phyloP scores from a whole-genome alignment of 2,329 filamentous ascomycete species.

The Apiospora kogelbergensis region DNA sequence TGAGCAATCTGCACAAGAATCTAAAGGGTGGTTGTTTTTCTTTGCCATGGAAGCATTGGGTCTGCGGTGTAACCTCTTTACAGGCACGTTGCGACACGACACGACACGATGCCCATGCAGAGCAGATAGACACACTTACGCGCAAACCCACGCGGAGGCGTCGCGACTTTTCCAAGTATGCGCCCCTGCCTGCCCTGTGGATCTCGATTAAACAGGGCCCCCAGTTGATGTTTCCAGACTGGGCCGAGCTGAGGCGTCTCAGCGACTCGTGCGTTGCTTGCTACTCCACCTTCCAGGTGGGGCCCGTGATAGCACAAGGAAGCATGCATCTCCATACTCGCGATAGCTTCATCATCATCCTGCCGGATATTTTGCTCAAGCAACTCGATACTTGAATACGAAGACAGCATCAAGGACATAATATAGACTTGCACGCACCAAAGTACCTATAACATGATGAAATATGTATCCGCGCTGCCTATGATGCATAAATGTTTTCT shows the following conservation, averaged over 20 bases:
- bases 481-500: no score
- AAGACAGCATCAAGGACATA: no score
- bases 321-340: background rate
- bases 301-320: background rate
- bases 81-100: background rate
- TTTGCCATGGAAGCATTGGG: background rate
- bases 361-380: background rate
- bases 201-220: conserved; percentile 1
- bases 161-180: conserved; percentile 3
- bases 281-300: background rate
- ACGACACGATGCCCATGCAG: background rate
- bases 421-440: no score
- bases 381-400: no score
- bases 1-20: background rate
- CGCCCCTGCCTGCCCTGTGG: background rate
- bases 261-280: background rate
- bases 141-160: background rate
- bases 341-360: background rate
- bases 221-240: conserved; percentile 5
- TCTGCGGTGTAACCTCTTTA: background rate
- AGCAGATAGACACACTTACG: background rate
- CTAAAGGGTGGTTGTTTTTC: background rate
- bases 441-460: no score
- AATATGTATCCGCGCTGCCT: no score
- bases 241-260: background rate